Conservation (phyloP, 345 rosid genomes). For the Nasturtium officinale region DNA sequence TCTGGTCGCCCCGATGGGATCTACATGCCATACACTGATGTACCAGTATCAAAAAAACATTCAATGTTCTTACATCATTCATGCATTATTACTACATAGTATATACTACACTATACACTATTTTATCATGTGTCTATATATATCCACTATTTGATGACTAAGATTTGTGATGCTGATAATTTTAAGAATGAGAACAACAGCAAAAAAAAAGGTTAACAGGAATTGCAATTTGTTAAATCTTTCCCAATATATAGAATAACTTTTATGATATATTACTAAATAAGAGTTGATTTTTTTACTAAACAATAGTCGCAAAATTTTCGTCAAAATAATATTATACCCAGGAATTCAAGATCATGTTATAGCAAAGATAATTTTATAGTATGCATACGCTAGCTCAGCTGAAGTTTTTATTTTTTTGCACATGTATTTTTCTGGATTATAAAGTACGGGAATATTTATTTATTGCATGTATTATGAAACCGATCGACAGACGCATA, state of each 20-base stretch:
- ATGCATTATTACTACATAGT: conserved; percentile 27
- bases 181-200: conserved; percentile 5
- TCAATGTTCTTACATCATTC: conserved; percentile 40
- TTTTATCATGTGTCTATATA: not conserved
- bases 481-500: conserved; percentile 1
- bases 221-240: not conserved
- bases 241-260: too few species aligned
- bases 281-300: not conserved
- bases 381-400: conserved; percentile 1
- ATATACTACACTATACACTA: conserved; percentile 11
- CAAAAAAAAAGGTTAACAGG: not conserved
- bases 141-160: conserved; percentile 34
- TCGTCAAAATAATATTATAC: not conserved
- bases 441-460: not conserved
- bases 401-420: not conserved
- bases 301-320: not conserved
- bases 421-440: not conserved
- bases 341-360: not conserved
- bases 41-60: conserved; percentile 26
- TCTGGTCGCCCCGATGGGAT: conserved; percentile 44
- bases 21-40: conserved; percentile 38
- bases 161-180: conserved; percentile 29
- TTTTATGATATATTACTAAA: too few species aligned
- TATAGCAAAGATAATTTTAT: too few species aligned
- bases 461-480: conserved; percentile 2